Base-by-base conservation (phyloP, 2,329 filamentous ascomycete species). In the Colletotrichum kahawae region DNA sequence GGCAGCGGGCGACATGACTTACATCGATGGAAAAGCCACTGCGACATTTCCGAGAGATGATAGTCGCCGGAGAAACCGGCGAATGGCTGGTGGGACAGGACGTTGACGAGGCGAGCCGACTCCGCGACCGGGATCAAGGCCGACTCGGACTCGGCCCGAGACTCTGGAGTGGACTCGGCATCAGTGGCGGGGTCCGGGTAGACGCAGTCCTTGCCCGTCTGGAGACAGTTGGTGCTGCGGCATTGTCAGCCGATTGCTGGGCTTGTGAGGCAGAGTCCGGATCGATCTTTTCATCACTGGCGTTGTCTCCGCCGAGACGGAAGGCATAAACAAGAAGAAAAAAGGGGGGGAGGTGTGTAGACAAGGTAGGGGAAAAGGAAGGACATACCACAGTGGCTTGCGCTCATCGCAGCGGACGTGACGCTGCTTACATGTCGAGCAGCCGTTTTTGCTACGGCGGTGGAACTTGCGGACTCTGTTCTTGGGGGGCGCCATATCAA, bases 361-460 rank as follows among this genome's bases (percentile, higher is more conserved):
- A 51, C 43, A 51, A 51, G 43, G 57, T 14, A 51, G 48, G 31
- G 29, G 21, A 18, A 16, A 13, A 12, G 33, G 13, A 27, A 63
- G 34, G 67, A 83, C 85, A 78, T 84, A 87, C 86, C 86, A 88
- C 56, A 87, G 80, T 54, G 86, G 86, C 77, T 82, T 85, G 75
- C 82, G 82, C 77, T 88, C 86, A 74, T 88, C 85, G 79, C 86
- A 88, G 67, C 86, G 84, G 66, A 88, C 86, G 77, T 87, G 86
- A 77, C 86, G 84, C 69, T 79, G 79, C 79, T 85, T 87, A 80
- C 83, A 84, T 29, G 77, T 79, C 69, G 80, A 78, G 65, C 84
- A 85, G 65, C 83, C 83, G 68, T 81, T 81, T 75, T 83, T 84
- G 78, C 83, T 84, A 70, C 83, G 80, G 63, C 82, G 82, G 76